Base-by-base conservation (phyloP, 192 early-diverging fungal species). In the Coemansia sp. region DNA sequence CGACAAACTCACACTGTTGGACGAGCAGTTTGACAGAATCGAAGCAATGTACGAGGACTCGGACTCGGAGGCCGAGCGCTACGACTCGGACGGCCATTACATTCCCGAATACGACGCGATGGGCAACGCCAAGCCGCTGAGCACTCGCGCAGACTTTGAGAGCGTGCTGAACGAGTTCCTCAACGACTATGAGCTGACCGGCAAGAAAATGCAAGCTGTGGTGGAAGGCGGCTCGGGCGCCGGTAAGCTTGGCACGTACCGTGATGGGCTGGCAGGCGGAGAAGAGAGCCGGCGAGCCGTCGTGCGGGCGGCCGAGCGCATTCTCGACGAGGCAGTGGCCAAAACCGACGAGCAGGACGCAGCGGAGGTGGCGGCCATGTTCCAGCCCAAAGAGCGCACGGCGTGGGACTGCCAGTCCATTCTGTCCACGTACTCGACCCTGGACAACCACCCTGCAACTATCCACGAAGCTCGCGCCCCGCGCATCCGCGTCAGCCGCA, bases 371-470 rank as follows among this genome's bases (percentile, higher is more conserved):
- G 64, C 65, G n/a, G 51, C 82, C 2, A 57, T 85, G 65, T 79
- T 86, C 58, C 79, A 85, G 49, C 81, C 86, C 40, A 85, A 85
- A 40, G 72, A 87, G 60, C 68, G 86, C 28, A 57, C 69, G 55
- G 71, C 72, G 31, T 98, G 96, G 96, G 96, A 98, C 84, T 90
- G 89, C 60, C 90, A 98, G 81, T 89, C 91, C 22, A 88, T 98
- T 21, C 71, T 96, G 34, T 88, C 87, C 38, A 96, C 93, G 3
- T 94, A 95, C 76, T 93, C 94, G 47, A 96, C 94, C 74, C 84
- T 95, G 60, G 94, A 97, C 69, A 97, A 98, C 73, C 91, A 93
- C 58, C 94, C 96, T 4, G 76, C 81, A 26, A 68, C 92, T 42
- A 96, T 98, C 68, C 74, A 83, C 37, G 93, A 94, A 68, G 79